Evolutionary conservation across 805 yeast species (phyloP).

Genomic region (Candida khao-thaluensis): DNA sequence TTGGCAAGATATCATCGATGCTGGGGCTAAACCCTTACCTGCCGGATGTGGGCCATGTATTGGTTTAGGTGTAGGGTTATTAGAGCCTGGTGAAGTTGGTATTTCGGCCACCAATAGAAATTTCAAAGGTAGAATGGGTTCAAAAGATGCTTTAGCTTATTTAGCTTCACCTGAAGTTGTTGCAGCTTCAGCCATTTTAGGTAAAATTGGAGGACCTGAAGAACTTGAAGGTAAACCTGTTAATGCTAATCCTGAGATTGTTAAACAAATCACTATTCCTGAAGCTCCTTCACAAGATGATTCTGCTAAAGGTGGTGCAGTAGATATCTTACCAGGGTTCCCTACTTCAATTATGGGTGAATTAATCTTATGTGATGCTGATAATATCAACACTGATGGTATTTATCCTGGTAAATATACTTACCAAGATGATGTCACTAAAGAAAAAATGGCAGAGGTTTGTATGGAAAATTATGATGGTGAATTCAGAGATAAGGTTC

Average conservation of each 20-base stretch:
- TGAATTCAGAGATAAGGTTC: slow-evolving; percentile 78
- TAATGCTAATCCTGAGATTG: slow-evolving; percentile 45
- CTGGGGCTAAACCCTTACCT: slow-evolving; percentile 93
- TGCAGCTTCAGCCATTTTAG: slow-evolving; percentile 96
- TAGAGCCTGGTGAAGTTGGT: slow-evolving; percentile 96
- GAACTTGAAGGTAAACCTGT: slow-evolving; percentile 64
- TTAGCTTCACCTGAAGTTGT: slow-evolving; percentile 97
- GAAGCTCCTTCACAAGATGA: slow-evolving; percentile 31
- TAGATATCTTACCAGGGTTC: slow-evolving; percentile 86
- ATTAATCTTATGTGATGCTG: slow-evolving; percentile 92
- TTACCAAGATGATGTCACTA: slow-evolving; percentile 94
- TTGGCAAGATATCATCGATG: slow-evolving; percentile 84
- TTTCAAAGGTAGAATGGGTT: slow-evolving; percentile 99
- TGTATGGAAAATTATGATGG: slow-evolving; percentile 99
- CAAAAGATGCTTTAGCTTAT: slow-evolving; percentile 92
- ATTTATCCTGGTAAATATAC: slow-evolving; percentile 99
- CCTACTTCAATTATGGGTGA: slow-evolving; percentile 90
- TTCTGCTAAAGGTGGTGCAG: slow-evolving; percentile 40
- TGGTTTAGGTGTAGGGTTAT: slow-evolving; percentile 91
- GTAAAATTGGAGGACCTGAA: slow-evolving; percentile 89
- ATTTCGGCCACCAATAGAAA: slow-evolving; percentile 98
- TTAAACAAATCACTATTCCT: slow-evolving; percentile 38
- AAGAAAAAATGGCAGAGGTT: slow-evolving; percentile 96
- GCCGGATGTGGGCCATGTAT: slow-evolving; percentile 99
- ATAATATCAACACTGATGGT: slow-evolving; percentile 96